Conservation (phyloP, 108 stramenopile species). For the Fistulifera pelliculosa region DNA sequence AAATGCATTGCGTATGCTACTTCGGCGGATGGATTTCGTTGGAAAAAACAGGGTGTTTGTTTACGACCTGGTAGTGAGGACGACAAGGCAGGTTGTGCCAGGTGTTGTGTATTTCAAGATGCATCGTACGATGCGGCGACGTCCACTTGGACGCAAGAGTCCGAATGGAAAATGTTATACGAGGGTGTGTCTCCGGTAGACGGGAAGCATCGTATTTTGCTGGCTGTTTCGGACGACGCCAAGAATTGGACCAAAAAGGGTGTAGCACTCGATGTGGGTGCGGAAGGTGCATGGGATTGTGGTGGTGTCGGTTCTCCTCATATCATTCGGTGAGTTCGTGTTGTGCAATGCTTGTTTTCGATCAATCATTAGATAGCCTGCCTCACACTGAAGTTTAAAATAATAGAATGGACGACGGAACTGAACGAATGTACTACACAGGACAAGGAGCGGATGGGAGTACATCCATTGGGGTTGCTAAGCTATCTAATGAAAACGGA, state of each 20-base stretch:
- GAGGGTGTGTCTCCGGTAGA: slow-evolving; percentile 68
- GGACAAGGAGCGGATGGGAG: slow-evolving; percentile 54
- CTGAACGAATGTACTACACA: slow-evolving; percentile 83
- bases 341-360: neutral
- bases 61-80: slow-evolving; percentile 45
- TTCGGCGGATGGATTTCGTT: slow-evolving; percentile 78
- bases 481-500: slow-evolving; percentile 3
- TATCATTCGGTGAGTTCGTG: slow-evolving; percentile 35
- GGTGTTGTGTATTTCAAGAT: slow-evolving; percentile 62
- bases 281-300: slow-evolving; percentile 49
- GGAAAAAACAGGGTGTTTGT: slow-evolving; percentile 63
- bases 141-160: slow-evolving; percentile 35
- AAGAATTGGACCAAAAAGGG: slow-evolving; percentile 64
- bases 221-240: slow-evolving; percentile 60
- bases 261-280: slow-evolving; percentile 63
- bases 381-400: too few species aligned
- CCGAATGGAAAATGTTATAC: slow-evolving; percentile 67
- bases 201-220: slow-evolving; percentile 68
- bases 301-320: slow-evolving; percentile 78
- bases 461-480: slow-evolving; percentile 79
- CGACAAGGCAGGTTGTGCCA: slow-evolving; percentile 71
- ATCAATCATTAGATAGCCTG: too few species aligned
- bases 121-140: slow-evolving; percentile 35
- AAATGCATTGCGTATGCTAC: slow-evolving; percentile 72
- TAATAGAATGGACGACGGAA: slow-evolving; percentile 81